phyloP scores from a whole-genome alignment of 1,284 basidiomycete species.

The Irpex rosettiformis region DNA sequence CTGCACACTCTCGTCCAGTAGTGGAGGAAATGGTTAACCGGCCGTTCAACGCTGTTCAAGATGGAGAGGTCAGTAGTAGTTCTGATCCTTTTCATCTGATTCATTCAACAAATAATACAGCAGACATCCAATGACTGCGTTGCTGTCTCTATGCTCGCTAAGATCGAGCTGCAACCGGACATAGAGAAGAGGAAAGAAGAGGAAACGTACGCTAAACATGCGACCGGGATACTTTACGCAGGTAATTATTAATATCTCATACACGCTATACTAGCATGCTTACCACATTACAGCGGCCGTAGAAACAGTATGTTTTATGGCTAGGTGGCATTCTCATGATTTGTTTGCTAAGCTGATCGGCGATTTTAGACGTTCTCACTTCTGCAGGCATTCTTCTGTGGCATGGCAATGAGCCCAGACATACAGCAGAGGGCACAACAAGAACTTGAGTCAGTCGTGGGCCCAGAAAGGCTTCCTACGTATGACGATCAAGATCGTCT shows the following conservation, averaged over 20 bases:
- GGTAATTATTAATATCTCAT: background rate
- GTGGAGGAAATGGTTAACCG: constrained; percentile 7
- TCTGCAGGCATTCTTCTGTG: constrained; percentile 33
- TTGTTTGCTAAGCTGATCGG: no score
- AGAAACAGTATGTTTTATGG: background rate
- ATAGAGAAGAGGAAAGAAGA: background rate
- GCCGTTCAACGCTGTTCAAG: constrained; percentile 10
- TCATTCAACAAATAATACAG: no score
- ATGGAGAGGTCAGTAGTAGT: no score
- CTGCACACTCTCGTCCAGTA: constrained; percentile 4
- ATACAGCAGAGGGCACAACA: constrained; percentile 36
- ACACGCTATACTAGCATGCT: background rate
- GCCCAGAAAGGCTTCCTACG: constrained; percentile 35
- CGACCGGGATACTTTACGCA: background rate
- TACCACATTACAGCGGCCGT: background rate
- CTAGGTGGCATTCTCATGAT: no score
- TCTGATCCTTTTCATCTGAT: background rate
- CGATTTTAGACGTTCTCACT: constrained; percentile 22
- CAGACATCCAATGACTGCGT: background rate
- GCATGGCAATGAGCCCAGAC: constrained; percentile 36
- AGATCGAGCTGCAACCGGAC: background rate
- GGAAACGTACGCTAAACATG: background rate
- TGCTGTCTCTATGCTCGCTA: background rate
- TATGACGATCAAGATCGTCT: constrained; percentile 30
- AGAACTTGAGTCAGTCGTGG: constrained; percentile 38